A percentile compares a stretch with the other conserved stretches of the same genome.
phyloP scores from a whole-genome alignment of 1,139 yeast species.

The Lodderomyces margitis region DNA sequence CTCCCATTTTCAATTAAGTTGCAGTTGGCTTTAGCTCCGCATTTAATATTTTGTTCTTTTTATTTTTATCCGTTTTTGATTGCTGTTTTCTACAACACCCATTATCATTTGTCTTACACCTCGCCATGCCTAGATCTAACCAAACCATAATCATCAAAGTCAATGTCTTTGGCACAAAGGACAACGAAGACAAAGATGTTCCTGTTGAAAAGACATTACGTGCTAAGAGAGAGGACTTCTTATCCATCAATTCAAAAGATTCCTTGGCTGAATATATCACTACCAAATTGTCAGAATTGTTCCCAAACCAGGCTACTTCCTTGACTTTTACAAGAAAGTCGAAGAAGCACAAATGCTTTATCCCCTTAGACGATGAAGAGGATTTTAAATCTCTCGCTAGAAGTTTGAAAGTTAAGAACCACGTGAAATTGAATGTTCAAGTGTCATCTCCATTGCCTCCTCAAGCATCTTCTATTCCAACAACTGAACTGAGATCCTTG shows the following conservation, averaged over 20 bases:
- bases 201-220: slow-evolving; percentile 14
- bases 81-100: no score
- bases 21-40: no score
- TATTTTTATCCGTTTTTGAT: no score
- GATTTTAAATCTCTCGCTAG: slow-evolving; percentile 49
- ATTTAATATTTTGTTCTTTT: no score
- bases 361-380: slow-evolving; percentile 33
- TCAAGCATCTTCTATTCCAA: background rate
- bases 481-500: background rate
- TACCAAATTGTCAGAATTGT: slow-evolving; percentile 9
- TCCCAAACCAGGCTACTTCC: slow-evolving; percentile 5
- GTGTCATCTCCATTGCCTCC: slow-evolving; percentile 15
- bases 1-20: no score
- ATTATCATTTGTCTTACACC: no score
- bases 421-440: slow-evolving; percentile 28
- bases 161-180: slow-evolving; percentile 3
- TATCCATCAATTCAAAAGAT: slow-evolving; percentile 16
- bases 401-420: slow-evolving; percentile 46
- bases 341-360: slow-evolving; percentile 42
- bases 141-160: slow-evolving; percentile 15
- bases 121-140: slow-evolving; percentile 1
- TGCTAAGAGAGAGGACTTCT: slow-evolving; percentile 14
- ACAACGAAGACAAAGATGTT: background rate
- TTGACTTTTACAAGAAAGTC: slow-evolving; percentile 31
- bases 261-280: slow-evolving; percentile 17